These are phyloP conservation scores for Ceratobasidium sp. DNA, from an alignment of 1,284 basidiomycete species.

Conservation along the genomic window DNA sequence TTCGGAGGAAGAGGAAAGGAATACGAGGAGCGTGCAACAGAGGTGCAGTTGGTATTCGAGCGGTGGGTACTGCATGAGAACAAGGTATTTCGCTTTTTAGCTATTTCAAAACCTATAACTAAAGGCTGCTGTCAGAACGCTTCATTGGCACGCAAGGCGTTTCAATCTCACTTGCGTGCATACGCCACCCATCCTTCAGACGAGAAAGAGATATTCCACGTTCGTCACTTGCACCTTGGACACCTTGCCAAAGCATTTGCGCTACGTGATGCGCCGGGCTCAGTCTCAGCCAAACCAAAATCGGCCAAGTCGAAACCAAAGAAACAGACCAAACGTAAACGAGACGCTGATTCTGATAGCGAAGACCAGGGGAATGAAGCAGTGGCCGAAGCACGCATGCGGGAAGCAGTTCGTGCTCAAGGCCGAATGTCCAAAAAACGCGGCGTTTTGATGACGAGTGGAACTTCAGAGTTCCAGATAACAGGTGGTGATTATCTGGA, in stretches of 20 bases:
- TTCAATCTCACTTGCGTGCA: constrained; percentile 90
- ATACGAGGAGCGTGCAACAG: constrained; percentile 91
- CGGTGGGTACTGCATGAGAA: constrained; percentile 85
- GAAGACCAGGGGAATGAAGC: constrained; percentile 58
- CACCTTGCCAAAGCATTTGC: constrained; percentile 98
- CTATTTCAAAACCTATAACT: not conserved
- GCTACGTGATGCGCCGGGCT: constrained; percentile 88
- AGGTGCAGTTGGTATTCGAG: constrained; percentile 95
- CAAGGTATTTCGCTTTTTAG: constrained; percentile 61
- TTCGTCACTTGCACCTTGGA: constrained; percentile 91
- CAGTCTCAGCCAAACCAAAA: constrained; percentile 53
- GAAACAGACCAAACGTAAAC: constrained; percentile 23
- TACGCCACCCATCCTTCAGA: constrained; percentile 96
- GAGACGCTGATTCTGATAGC: constrained; percentile 44
- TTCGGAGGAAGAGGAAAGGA: constrained; percentile 85
- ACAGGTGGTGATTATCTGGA: constrained; percentile 72
- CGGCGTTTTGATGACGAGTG: constrained; percentile 77
- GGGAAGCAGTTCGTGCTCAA: constrained; percentile 82
- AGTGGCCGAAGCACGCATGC: constrained; percentile 85
- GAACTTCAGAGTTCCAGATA: constrained; percentile 84
- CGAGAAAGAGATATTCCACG: constrained; percentile 96
- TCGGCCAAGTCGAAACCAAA: constrained; percentile 34
- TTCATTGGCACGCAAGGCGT: constrained; percentile 83
- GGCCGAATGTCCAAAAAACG: constrained; percentile 83
- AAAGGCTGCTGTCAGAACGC: constrained; percentile 64